Evolutionary conservation across 2,329 filamentous ascomycete genomes (phyloP).

Genomic region (Microdochium nivale): DNA sequence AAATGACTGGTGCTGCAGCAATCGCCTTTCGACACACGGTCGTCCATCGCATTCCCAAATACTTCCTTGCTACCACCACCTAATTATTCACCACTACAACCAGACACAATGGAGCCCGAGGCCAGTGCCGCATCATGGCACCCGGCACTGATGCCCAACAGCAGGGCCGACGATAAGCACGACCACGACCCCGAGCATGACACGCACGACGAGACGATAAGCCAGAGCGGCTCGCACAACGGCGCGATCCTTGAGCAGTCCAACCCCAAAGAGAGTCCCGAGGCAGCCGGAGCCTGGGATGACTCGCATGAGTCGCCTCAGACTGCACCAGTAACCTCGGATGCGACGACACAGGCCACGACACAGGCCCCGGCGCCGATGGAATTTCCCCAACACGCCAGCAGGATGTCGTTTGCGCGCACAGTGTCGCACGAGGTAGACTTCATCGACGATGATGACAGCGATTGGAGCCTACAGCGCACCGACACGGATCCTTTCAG

Average conservation of each 20-base stretch:
- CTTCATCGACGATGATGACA: conserved; percentile 48
- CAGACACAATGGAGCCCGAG: conserved; percentile 1
- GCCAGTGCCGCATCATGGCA: conserved; percentile 35
- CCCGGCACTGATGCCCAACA: conserved; percentile 42
- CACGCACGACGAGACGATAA: conserved; percentile 7
- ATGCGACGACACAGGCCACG: conserved; percentile 7
- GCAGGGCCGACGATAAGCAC: conserved; percentile 7
- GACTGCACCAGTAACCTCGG: neutral
- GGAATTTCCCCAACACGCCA: conserved; percentile 43
- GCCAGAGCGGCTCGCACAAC: conserved; percentile 7
- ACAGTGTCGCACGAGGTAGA: conserved; percentile 55
- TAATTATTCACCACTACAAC: conserved; percentile 9
- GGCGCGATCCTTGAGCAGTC: conserved; percentile 14
- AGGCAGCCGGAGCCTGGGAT: conserved; percentile 16
- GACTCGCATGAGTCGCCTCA: conserved; percentile 6
- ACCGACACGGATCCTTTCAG: conserved; percentile 49
- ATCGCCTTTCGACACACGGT: neutral
- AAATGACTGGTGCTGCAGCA: neutral
- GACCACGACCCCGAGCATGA: conserved; percentile 6
- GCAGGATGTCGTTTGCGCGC: conserved; percentile 54
- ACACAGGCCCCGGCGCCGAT: conserved; percentile 7
- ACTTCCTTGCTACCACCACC: conserved; percentile 10
- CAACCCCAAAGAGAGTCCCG: conserved; percentile 12
- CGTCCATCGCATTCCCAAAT: conserved; percentile 4
- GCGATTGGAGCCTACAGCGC: conserved; percentile 46